phyloP scores from a whole-genome alignment of 129 eudicot genomes.

The Dittrichia graveolens region DNA sequence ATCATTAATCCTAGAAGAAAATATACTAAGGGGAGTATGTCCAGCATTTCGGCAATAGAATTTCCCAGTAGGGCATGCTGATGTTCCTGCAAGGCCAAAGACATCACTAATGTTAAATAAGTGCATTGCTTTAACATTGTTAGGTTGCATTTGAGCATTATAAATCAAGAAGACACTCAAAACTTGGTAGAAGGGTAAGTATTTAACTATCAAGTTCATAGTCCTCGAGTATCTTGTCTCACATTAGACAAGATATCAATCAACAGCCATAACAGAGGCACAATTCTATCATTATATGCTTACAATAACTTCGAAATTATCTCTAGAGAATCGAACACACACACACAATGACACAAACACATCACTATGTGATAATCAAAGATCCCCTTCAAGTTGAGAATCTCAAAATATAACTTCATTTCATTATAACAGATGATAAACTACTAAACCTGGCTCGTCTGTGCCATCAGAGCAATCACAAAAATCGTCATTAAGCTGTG shows the following conservation, averaged over 20 bases:
- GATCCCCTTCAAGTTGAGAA: neutral
- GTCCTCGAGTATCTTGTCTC: neutral
- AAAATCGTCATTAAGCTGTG: constrained; percentile 84
- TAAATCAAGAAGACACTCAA: constrained; percentile 8
- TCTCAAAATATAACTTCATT: constrained; percentile 4
- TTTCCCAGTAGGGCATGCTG: constrained; percentile 88
- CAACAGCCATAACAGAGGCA: neutral
- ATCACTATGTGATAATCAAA: neutral
- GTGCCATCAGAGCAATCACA: constrained; percentile 94
- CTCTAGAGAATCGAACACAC: neutral
- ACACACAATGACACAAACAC: neutral
- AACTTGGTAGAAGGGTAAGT: neutral
- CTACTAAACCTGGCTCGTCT: constrained; percentile 84
- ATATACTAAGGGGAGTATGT: constrained; percentile 59
- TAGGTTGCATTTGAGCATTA: constrained; percentile 13
- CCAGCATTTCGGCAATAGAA: constrained; percentile 89
- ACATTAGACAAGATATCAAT: neutral
- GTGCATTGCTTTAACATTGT: constrained; percentile 13
- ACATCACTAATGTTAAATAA: constrained; percentile 6
- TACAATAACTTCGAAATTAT: constrained; percentile 3
- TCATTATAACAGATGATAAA: neutral
- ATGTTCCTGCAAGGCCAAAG: constrained; percentile 72
- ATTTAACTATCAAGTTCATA: constrained; percentile 1
- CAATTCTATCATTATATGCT: neutral
- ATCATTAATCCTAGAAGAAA: constrained; percentile 91